phyloP scores from a whole-genome alignment of 1,139 yeast genomes.

The Pichia sp. region DNA sequence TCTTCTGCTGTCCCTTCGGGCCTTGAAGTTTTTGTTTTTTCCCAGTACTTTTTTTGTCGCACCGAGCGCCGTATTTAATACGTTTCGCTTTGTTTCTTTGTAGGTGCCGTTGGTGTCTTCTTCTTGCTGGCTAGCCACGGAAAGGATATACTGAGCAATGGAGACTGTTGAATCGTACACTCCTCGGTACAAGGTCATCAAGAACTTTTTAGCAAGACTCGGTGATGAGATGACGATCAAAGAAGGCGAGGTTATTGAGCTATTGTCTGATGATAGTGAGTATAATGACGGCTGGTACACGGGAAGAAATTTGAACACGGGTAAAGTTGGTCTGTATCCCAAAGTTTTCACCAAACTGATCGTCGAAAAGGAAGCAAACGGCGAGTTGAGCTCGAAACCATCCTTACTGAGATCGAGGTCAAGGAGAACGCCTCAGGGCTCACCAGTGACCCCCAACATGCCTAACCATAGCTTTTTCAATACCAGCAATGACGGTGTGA shows the following conservation, averaged over 20 bases:
- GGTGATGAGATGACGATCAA: conserved; percentile 81
- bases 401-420: conserved; percentile 48
- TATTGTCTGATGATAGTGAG: conserved; percentile 85
- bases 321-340: conserved; percentile 81
- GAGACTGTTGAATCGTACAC: neutral
- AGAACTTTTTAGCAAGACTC: conserved; percentile 76
- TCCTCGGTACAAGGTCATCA: conserved; percentile 45
- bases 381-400: conserved; percentile 14
- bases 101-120: too few species aligned
- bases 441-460: conserved; percentile 20
- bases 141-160: too few species aligned
- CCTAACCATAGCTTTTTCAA: conserved; percentile 4
- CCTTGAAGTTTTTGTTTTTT: too few species aligned
- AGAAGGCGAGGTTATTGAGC: conserved; percentile 82
- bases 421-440: conserved; percentile 35
- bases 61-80: too few species aligned
- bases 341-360: conserved; percentile 59
- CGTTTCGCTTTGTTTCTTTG: too few species aligned
- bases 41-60: too few species aligned
- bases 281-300: conserved; percentile 97
- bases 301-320: conserved; percentile 71
- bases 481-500: conserved; percentile 3
- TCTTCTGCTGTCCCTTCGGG: too few species aligned
- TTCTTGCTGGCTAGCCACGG: too few species aligned
- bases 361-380: neutral